Evolutionary conservation across 2,329 filamentous ascomycete genomes (phyloP), one percentile per base, ranked within the genome.

Genomic region (Madurella mycetomatis): DNA sequence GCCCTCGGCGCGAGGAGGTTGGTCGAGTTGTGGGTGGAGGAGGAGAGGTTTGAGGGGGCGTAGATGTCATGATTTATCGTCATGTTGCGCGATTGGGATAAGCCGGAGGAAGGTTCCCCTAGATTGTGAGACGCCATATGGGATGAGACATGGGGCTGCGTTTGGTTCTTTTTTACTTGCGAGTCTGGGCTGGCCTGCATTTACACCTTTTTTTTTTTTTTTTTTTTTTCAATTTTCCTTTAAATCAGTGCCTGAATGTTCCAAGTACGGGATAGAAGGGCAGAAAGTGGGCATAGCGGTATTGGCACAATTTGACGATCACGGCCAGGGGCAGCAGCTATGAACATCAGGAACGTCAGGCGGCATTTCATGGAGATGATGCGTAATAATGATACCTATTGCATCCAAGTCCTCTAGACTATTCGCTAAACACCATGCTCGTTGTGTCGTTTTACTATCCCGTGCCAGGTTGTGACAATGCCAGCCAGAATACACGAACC

Each of bases 1-100:
- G 69, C 71, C 18, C 67, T 90, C 13, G 89, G 83, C 0, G 85
- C 88, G 15, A 76, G 86, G 64, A 78, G 79, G 57, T 72, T 94
- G 66, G 87, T 92, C 42, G 80, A 87, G 71, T 86, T 84, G 64
- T 92, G 87, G 77, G 86, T 82, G 37, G 65, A 65, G 16, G 72
- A 75, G 61, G 76, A 80, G 47, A 74, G 81, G 68, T 84, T 74
- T 57, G 69, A 74, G 7, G 75, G 74, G 25, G 51, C 61, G 41
- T 72, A 43, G 41, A 25, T 25, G 4, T 25, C 25, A 25, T 25
- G 25, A 25, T 7, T 25, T 25, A 25, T 4, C 4, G 25, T 25
- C 25, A 3, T 25, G 25, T 25, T 25, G 25, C n/a, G 5, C n/a
- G 5, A 37, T 25, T 39, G 40, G 44, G 30, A 16, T 47, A 30